A percentile compares a stretch with the other conserved stretches of the same genome.
phyloP scores from a whole-genome alignment of 2,329 filamentous ascomycete genomes.

The Alternaria postmessia region DNA sequence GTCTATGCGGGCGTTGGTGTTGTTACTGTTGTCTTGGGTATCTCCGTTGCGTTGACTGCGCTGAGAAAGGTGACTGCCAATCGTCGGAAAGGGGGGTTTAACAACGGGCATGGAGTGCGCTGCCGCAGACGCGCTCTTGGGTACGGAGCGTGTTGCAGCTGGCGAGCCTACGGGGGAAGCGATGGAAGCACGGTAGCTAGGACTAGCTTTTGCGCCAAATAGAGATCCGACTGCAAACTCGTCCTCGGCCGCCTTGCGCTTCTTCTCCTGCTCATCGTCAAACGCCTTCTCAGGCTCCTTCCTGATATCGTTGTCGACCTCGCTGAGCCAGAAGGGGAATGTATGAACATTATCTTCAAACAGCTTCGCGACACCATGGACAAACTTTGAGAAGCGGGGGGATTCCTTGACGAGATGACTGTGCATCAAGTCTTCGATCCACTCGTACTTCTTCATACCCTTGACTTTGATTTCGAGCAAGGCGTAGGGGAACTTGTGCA shows the following conservation, averaged over 20 bases:
- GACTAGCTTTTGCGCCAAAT: constrained; percentile 63
- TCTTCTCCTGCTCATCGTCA: constrained; percentile 86
- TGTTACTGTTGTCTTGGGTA: constrained; percentile 1
- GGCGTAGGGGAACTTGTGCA: constrained; percentile 88
- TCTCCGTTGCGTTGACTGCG: constrained; percentile 4
- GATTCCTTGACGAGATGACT: constrained; percentile 92
- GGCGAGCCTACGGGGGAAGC: constrained; percentile 75
- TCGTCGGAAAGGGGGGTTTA: constrained; percentile 23
- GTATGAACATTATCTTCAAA: constrained; percentile 96
- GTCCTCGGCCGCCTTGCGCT: constrained; percentile 82
- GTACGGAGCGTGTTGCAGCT: constrained; percentile 33
- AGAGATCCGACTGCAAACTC: constrained; percentile 90
- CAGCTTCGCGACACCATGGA: constrained; percentile 87
- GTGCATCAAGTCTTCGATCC: constrained; percentile 90
- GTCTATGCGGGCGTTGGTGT: constrained; percentile 48
- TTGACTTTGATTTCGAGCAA: constrained; percentile 90
- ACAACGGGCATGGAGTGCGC: constrained; percentile 32
- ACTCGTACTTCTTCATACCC: constrained; percentile 74
- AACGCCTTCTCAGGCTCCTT: constrained; percentile 91
- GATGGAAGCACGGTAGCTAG: constrained; percentile 61
- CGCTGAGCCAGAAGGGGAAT: constrained; percentile 93
- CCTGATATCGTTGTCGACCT: constrained; percentile 91
- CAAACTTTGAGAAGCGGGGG: constrained; percentile 94
- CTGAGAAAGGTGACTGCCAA: constrained; percentile 26
- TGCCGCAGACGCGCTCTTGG: constrained; percentile 29